These are phyloP conservation scores for Rhodotorula mucilaginosa DNA, from an alignment of 1,284 basidiomycete species.

Conservation along the genomic window DNA sequence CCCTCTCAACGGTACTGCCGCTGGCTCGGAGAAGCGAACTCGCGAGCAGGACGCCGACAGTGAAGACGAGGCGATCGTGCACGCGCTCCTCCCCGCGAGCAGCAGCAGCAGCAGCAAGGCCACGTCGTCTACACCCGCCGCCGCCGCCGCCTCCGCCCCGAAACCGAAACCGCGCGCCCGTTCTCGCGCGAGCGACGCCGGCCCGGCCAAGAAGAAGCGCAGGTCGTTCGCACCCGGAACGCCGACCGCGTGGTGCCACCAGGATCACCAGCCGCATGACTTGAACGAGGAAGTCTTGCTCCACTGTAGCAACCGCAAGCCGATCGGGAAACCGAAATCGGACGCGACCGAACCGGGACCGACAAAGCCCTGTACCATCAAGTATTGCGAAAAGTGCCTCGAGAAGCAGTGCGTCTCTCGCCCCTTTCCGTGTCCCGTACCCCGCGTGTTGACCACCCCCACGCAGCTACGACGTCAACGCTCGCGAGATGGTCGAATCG, in stretches of 20 bases:
- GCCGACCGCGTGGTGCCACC: conserved; percentile 30
- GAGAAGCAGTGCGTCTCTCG: conserved; percentile 2
- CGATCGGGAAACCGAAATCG: conserved; percentile 1
- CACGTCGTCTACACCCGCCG: background rate
- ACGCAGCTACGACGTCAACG: conserved; percentile 12
- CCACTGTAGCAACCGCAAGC: conserved; percentile 15
- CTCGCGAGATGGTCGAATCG: background rate
- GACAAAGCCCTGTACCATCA: conserved; percentile 7
- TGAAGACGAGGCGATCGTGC: background rate
- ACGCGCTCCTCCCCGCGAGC: background rate
- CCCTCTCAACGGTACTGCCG: no score
- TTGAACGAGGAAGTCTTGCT: background rate
- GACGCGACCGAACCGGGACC: background rate
- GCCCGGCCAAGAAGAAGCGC: conserved; percentile 16
- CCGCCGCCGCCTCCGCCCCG: background rate
- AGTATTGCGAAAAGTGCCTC: conserved; percentile 20
- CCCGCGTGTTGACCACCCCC: background rate
- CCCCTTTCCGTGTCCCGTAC: background rate
- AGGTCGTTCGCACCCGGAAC: conserved; percentile 5
- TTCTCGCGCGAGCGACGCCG: background rate
- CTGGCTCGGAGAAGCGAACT: no score
- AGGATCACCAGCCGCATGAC: conserved; percentile 19
- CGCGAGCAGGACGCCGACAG: background rate
- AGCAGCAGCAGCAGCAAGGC: background rate
- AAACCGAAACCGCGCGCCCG: background rate